phyloP scores from a whole-genome alignment of 768 basidiomycete genomes.

The Boletus sp. region DNA sequence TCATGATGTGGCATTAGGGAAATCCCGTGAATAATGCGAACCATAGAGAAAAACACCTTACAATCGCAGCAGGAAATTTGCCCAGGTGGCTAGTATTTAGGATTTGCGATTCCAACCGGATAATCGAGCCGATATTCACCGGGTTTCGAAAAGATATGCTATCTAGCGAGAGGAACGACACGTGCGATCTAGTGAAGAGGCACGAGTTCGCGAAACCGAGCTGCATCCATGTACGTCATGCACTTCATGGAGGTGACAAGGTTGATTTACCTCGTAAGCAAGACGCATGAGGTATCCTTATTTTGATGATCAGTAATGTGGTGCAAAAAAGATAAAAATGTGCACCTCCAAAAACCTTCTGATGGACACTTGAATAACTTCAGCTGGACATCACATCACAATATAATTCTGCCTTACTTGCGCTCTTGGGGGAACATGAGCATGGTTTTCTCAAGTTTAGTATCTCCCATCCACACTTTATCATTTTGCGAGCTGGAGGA shows the following conservation, averaged over 20 bases:
- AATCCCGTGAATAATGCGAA: background rate
- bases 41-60: conserved; percentile 32
- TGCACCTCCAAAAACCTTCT: conserved; percentile 78
- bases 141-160: conserved; percentile 77
- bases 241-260: background rate
- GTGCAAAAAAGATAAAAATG: background rate
- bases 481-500: conserved; percentile 32
- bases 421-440: conserved; percentile 86
- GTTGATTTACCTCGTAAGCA: conserved; percentile 59
- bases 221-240: conserved; percentile 32
- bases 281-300: conserved; percentile 57
- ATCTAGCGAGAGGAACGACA: conserved; percentile 76
- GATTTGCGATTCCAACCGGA: conserved; percentile 69
- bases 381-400: background rate
- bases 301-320: background rate
- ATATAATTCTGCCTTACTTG: conserved; percentile 51
- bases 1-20: background rate
- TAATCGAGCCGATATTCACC: conserved; percentile 81
- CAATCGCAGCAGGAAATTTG: conserved; percentile 48
- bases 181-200: conserved; percentile 62
- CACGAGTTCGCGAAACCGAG: conserved; percentile 72
- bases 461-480: conserved; percentile 74
- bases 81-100: conserved; percentile 47
- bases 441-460: conserved; percentile 63
- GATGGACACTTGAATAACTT: conserved; percentile 55